Conservation (phyloP, 768 basidiomycete species). For the Boletus sp. region DNA sequence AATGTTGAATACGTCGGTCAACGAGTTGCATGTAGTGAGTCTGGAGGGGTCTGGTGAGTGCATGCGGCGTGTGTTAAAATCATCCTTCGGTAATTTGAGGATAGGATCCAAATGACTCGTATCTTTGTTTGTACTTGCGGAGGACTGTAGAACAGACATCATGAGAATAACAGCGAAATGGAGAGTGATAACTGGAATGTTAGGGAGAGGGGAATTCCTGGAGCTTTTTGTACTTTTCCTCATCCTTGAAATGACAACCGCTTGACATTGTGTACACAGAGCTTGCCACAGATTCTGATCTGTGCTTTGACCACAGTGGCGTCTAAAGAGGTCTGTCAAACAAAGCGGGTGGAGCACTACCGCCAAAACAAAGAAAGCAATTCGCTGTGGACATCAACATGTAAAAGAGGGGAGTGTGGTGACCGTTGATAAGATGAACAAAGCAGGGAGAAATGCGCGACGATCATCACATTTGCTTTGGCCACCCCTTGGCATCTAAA, state of each 20-base stretch:
- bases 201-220: not conserved
- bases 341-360: constrained; percentile 20
- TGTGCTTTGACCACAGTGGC: constrained; percentile 20
- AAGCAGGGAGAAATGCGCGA: constrained; percentile 12
- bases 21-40: constrained; percentile 3
- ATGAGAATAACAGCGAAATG: constrained; percentile 1
- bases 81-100: not conserved
- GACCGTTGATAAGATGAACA: constrained; percentile 19
- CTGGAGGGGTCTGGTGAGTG: constrained; percentile 8
- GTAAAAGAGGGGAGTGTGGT: not conserved
- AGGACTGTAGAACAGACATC: constrained; percentile 3
- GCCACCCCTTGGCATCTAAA: constrained; percentile 5
- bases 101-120: not conserved
- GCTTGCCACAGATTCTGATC: not conserved
- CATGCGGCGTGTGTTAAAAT: constrained; percentile 6
- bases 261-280: constrained; percentile 8
- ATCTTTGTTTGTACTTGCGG: not conserved
- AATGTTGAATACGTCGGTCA: constrained; percentile 8
- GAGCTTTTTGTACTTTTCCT: constrained; percentile 19
- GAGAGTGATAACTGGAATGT: not conserved
- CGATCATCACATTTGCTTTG: constrained; percentile 3
- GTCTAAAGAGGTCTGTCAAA: constrained; percentile 4
- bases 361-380: constrained; percentile 15
- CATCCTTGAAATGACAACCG: constrained; percentile 3
- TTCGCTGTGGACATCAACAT: constrained; percentile 4